phyloP scores from a whole-genome alignment of 768 basidiomycete genomes.

The Boletellus sp. region DNA sequence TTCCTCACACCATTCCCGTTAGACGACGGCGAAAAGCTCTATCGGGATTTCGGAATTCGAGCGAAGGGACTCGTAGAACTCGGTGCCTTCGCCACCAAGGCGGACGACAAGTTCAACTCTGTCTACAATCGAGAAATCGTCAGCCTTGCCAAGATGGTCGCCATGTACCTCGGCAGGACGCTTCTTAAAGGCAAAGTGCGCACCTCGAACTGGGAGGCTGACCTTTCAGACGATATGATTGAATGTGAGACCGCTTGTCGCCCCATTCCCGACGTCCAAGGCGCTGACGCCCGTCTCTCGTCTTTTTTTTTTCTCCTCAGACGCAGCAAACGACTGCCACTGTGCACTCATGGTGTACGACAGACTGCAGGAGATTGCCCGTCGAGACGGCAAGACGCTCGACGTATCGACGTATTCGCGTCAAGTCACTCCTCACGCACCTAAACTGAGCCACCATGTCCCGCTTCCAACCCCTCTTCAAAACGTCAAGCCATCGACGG shows the following conservation, averaged over 20 bases:
- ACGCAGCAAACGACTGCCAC: constrained; percentile 52
- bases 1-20: not conserved
- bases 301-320: constrained; percentile 21
- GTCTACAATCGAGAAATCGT: constrained; percentile 39
- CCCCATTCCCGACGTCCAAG: not conserved
- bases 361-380: constrained; percentile 33
- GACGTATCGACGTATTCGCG: constrained; percentile 22
- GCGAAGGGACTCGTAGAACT: constrained; percentile 44
- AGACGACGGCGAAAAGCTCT: constrained; percentile 51
- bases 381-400: constrained; percentile 16
- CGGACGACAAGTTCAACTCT: constrained; percentile 35
- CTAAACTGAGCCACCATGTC: not conserved
- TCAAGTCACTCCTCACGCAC: constrained; percentile 21
- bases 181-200: constrained; percentile 46
- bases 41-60: constrained; percentile 43
- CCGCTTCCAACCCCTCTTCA: not conserved
- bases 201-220: constrained; percentile 43
- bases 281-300: not conserved
- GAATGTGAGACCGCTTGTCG: constrained; percentile 29
- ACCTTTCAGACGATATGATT: constrained; percentile 36
- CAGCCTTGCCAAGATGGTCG: constrained; percentile 41
- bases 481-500: not conserved
- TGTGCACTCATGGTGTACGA: constrained; percentile 44
- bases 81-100: constrained; percentile 38
- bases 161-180: constrained; percentile 36